A percentile compares a stretch with the other conserved stretches of the same genome.
Conservation (phyloP, 2,329 filamentous ascomycete species). For the Microdochium paspali region DNA sequence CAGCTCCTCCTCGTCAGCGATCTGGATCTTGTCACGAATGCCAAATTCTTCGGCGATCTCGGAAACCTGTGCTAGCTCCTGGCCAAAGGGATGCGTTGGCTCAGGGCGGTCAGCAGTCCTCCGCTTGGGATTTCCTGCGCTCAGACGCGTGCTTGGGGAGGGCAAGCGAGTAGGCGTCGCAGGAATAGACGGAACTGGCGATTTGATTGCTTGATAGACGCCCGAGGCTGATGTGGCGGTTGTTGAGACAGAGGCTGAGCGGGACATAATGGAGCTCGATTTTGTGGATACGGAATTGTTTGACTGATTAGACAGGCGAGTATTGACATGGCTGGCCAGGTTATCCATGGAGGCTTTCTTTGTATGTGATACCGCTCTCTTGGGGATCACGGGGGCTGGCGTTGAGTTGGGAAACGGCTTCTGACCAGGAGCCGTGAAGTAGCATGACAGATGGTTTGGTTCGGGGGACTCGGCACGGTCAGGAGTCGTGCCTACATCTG, state of each 20-base stretch:
- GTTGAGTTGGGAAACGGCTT: conserved; percentile 29
- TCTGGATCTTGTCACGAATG: conserved; percentile 46
- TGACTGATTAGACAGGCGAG: conserved; percentile 45
- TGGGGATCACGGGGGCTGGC: conserved; percentile 51
- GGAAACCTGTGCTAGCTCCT: conserved; percentile 83
- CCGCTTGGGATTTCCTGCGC: neutral
- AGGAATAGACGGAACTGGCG: conserved; percentile 18
- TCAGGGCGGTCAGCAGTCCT: conserved; percentile 7
- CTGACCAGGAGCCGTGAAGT: conserved; percentile 47
- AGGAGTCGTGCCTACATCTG: conserved; percentile 52
- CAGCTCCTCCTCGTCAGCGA: conserved; percentile 64
- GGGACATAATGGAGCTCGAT: conserved; percentile 44
- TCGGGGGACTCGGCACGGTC: conserved; percentile 44
- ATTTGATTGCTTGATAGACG: conserved; percentile 18
- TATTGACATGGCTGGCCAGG: conserved; percentile 48
- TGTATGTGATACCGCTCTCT: conserved; percentile 76
- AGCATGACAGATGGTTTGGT: conserved; percentile 59
- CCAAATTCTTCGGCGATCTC: conserved; percentile 88
- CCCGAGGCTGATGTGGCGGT: conserved; percentile 37
- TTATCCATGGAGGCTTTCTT: conserved; percentile 73
- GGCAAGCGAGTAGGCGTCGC: conserved; percentile 20
- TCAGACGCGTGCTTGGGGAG: conserved; percentile 6
- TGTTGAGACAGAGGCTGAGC: conserved; percentile 47
- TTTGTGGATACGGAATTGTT: conserved; percentile 45
- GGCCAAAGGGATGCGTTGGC: conserved; percentile 63